Evolutionary conservation across 768 basidiomycete species (phyloP), one percentile per base, ranked within the genome.

Genomic region (Coprinopsis cinerea): DNA sequence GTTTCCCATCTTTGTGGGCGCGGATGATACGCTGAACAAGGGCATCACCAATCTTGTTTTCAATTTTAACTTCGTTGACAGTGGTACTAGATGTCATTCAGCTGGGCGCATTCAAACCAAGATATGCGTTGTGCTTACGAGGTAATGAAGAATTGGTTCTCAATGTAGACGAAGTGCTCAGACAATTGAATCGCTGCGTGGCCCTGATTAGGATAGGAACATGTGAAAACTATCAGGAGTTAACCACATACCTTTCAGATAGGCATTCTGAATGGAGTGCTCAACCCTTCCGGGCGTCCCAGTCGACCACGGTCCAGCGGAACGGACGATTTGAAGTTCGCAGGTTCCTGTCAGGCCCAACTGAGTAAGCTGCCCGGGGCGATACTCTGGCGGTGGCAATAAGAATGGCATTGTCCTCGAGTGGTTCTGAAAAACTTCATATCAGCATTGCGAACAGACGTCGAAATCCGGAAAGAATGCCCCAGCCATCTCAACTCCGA

Each of bases 101-200:
- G 46, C 46, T 59, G 46, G 44, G 18, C 53, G 25, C 46, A 40
- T 36, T 37, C 27, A 5, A 28, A 28, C 40, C 17, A 41, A 40
- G 41, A 42, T 35, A 2, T 17, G 20, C 47, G 14, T 6, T 32
- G 6, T 9, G 55, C 87, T 62, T 64, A 91, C 89, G 88, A 90
- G 1, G 88, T 84, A 55, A 92, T 88, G 65, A 92, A 92, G 61
- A 92, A 92, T 62, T 92, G 90, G 57, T 93, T 92, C 63, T 97
- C 95, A 55, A 99, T 96, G 69, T 99, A 99, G 27, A 99, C 89
- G 61, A 98, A 99, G 61, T 96, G 92, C 57, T 97, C 92, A 22
- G 92, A 94, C 60, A 88, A 71, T 60, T 94, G 85, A 47, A 96
- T 96, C 9, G 92, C 92, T 93, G n/a, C n/a, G n/a, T n/a, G n/a